A percentile compares a stretch with the other conserved stretches of the same genome.
Evolutionary conservation across 2,329 filamentous ascomycete genomes (phyloP).

Genomic region (Ceratocystis cubensis): DNA sequence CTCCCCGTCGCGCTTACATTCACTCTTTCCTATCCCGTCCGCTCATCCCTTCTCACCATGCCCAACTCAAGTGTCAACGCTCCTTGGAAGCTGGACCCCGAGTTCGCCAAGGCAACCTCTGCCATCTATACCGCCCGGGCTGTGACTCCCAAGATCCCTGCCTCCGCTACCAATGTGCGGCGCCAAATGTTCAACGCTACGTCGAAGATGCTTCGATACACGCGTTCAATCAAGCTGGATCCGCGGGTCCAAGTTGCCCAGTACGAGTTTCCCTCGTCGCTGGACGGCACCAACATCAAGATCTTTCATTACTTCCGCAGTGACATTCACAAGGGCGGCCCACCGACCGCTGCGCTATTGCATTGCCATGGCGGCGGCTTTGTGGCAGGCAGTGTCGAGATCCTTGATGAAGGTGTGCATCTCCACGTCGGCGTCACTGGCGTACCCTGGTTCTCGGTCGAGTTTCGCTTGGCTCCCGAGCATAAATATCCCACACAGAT

Average conservation of each 20-base stretch:
- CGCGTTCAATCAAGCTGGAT: slow-evolving; percentile 4
- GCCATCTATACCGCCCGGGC: slow-evolving; percentile 11
- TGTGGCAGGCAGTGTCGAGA: slow-evolving; percentile 27
- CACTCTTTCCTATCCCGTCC: neutral
- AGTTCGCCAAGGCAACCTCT: slow-evolving; percentile 7
- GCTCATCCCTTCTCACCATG: neutral
- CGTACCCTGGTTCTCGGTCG: slow-evolving; percentile 30
- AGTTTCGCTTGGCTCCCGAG: slow-evolving; percentile 35
- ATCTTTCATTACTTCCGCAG: slow-evolving; percentile 16
- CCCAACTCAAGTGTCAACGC: neutral
- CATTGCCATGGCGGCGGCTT: slow-evolving; percentile 35
- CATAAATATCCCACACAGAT: slow-evolving; percentile 29
- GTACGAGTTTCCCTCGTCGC: slow-evolving; percentile 9
- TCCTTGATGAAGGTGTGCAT: slow-evolving; percentile 30
- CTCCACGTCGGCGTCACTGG: slow-evolving; percentile 29
- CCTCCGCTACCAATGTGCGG: neutral
- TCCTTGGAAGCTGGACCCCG: slow-evolving; percentile 14
- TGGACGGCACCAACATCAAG: slow-evolving; percentile 7
- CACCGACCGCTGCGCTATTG: slow-evolving; percentile 26
- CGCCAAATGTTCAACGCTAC: slow-evolving; percentile 17
- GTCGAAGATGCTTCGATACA: slow-evolving; percentile 14
- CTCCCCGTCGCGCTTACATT: neutral
- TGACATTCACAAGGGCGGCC: neutral
- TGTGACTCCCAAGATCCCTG: slow-evolving; percentile 6
- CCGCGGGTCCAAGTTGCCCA: slow-evolving; percentile 7